Evolutionary conservation across 768 basidiomycete species (phyloP), one percentile per base, ranked within the genome.

Genomic region (Basidioascus undulatus): DNA sequence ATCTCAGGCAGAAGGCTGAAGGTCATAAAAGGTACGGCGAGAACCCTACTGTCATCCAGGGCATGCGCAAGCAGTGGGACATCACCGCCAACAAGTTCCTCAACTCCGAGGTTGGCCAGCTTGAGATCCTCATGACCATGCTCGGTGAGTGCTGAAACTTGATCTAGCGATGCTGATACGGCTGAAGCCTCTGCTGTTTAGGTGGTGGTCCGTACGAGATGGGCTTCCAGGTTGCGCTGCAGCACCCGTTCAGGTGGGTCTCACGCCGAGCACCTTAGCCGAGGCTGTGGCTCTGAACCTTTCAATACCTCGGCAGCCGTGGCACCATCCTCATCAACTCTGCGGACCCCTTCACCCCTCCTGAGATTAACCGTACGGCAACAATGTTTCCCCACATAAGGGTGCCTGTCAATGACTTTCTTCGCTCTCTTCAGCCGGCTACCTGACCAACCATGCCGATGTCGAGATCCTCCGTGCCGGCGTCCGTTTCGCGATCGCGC

Each of bases 161-260:
- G n/a, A n/a, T n/a, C n/a, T n/a, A n/a, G n/a, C n/a, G n/a, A n/a
- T n/a, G n/a, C n/a, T n/a, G n/a, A n/a, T n/a, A n/a, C n/a, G n/a
- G n/a, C n/a, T n/a, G n/a, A n/a, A n/a, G n/a, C n/a, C n/a, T n/a
- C n/a, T n/a, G n/a, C n/a, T n/a, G n/a, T n/a, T n/a, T n/a, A n/a
- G n/a, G 42, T 20, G 41, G 36, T 19, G 47, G 45, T 18, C 18
- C 48, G 15, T 45, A 52, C 18, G 57, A 55, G 20, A 58, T 75
- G 34, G 62, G 62, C 5, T 62, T 79, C 40, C 76, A 78, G 51
- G 68, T 69, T 5, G 75, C 71, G 1, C 53, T 75, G 11, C 75
- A 76, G 53, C 71, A 71, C 49, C 70, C 73, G 1, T 61, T 70
- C 52, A 72, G 67, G n/a, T n/a, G n/a, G n/a, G n/a, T n/a, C n/a